Evolutionary conservation across 495 filamentous ascomycete species (phyloP), one percentile per base, ranked within the genome.

Genomic region (Talaromyces thailandensis): DNA sequence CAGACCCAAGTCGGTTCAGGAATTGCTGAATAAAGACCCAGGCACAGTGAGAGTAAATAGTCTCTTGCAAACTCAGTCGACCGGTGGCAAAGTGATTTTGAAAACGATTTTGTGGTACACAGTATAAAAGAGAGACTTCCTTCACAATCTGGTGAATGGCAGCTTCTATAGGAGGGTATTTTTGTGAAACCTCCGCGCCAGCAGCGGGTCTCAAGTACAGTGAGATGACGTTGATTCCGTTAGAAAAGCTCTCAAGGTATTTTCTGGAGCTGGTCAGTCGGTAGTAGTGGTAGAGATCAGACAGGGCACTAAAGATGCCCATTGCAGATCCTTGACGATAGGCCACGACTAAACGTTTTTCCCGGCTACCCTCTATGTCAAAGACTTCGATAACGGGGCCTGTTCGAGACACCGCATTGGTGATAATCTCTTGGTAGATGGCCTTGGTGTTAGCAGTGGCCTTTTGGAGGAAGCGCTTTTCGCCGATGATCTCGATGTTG

Each of bases 131-230:
- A 11, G 93, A 97, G 53, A 95, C 86, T 73, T 98, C 94, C 82
- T 98, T 97, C 80, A 95, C 96, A 76, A 98, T 96, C 76, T 98
- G 95, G 79, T 97, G 92, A 65, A 98, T 96, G 8, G 93, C 93
- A 50, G 92, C 86, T 70, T 96, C 91, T 62, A 98, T 94, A 0
- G 88, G 87, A 6, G 90, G 90, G 67, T 82, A 84, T 45, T 81
- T 84, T 69, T 71, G 77, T 60, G 72, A 75, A 37, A 74, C 79
- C 69, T 69, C 80, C 43, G 76, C 64, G 21, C 75, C 80, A 67
- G 77, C 80, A 56, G 76, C 82, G 32, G 92, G 94, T 56, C 86
- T 84, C 51, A 98, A 81, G 75, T 98, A 98, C 16, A 96, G 84
- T 48, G 92, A 96, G 79, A 98, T 93, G 65, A 97, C 90, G 14